These are phyloP conservation scores for Thalassiosira hispida DNA, from an alignment of 352 stramenopile species.

Conservation along the genomic window DNA sequence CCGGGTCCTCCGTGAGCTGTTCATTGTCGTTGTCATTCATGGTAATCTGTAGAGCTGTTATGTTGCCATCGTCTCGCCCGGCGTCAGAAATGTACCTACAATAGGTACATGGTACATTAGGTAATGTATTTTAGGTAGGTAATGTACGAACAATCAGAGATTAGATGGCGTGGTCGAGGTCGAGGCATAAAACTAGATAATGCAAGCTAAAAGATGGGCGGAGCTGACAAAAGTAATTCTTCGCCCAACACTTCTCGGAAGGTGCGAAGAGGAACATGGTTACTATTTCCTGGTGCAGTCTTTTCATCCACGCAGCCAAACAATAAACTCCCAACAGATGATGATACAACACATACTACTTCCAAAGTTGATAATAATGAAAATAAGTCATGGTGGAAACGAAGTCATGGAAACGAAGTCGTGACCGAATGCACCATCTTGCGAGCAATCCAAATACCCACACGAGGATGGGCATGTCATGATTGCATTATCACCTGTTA, in stretches of 20 bases:
- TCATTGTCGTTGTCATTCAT: too few species aligned
- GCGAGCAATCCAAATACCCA: slow-evolving; percentile 39
- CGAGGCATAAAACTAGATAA: too few species aligned
- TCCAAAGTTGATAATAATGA: slow-evolving; percentile 1
- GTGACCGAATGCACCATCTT: slow-evolving; percentile 64
- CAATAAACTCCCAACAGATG: not conserved
- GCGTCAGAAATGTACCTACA: too few species aligned
- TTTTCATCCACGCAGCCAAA: slow-evolving; percentile 36
- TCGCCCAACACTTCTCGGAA: slow-evolving; percentile 49
- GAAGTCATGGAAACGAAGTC: slow-evolving; percentile 75
- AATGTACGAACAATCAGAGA: too few species aligned
- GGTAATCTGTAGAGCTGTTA: too few species aligned
- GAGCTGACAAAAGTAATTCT: too few species aligned
- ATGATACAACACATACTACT: not conserved
- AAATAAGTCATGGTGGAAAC: slow-evolving; percentile 45
- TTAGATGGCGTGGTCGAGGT: too few species aligned
- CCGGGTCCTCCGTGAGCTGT: too few species aligned
- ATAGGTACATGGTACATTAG: too few species aligned
- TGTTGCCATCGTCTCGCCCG: too few species aligned
- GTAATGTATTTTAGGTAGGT: too few species aligned
- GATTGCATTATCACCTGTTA: slow-evolving; percentile 61
- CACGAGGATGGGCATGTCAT: slow-evolving; percentile 54
- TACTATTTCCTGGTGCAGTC: slow-evolving; percentile 47
- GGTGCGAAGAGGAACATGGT: slow-evolving; percentile 21
- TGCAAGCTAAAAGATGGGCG: too few species aligned